These are phyloP conservation scores for Neophaeococcomyces aloes DNA, from an alignment of 2,329 filamentous ascomycete genomes.

Conservation along the genomic window DNA sequence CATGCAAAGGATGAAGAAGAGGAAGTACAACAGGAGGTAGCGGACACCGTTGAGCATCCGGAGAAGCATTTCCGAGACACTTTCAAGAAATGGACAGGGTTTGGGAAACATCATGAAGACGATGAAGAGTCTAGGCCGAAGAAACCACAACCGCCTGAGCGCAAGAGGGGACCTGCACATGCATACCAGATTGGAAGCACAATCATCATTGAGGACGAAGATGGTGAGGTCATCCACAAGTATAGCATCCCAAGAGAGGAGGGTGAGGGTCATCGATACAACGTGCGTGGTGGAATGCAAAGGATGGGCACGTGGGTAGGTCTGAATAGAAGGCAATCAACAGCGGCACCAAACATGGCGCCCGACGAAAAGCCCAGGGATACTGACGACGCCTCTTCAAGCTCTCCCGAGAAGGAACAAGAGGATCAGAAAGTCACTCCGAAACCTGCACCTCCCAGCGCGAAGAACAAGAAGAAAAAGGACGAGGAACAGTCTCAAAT, in stretches of 20 bases:
- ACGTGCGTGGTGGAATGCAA: slow-evolving; percentile 41
- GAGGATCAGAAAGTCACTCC: slow-evolving; percentile 22
- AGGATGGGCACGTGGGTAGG: slow-evolving; percentile 54
- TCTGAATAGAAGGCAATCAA: slow-evolving; percentile 22
- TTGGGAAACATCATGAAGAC: slow-evolving; percentile 31
- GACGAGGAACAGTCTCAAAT: slow-evolving; percentile 16
- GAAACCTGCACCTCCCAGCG: slow-evolving; percentile 6
- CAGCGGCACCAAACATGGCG: slow-evolving; percentile 6
- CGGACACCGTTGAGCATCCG: slow-evolving; percentile 27
- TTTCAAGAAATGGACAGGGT: slow-evolving; percentile 37
- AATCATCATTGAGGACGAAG: slow-evolving; percentile 60
- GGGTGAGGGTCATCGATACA: slow-evolving; percentile 20
- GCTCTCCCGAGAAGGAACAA: slow-evolving; percentile 1
- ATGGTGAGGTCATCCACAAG: slow-evolving; percentile 59
- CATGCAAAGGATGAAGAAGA: slow-evolving; percentile 36
- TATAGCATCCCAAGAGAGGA: slow-evolving; percentile 46
- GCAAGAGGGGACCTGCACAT: slow-evolving; percentile 45
- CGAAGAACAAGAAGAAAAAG: slow-evolving; percentile 20
- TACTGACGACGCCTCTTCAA: neutral
- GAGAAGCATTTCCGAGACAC: slow-evolving; percentile 35
- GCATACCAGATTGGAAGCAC: slow-evolving; percentile 60
- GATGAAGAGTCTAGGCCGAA: slow-evolving; percentile 17
- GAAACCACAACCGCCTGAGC: slow-evolving; percentile 28
- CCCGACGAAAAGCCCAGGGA: slow-evolving; percentile 25
- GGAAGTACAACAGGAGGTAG: slow-evolving; percentile 31